A percentile compares a stretch with the other conserved stretches of the same genome.
Conservation (phyloP, 305 asterid genomes). For the Fraxinus dipetala region DNA sequence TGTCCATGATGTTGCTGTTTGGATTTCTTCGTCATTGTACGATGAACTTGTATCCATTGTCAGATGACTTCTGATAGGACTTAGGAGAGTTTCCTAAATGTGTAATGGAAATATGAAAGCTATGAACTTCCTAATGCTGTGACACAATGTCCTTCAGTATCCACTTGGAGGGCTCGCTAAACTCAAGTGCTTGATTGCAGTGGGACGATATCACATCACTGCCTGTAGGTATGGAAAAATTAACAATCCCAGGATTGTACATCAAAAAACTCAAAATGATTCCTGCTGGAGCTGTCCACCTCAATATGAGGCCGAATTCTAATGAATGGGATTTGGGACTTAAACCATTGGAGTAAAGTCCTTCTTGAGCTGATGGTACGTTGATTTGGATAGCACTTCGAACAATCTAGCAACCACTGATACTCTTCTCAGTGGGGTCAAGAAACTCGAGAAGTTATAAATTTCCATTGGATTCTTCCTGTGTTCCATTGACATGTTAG, state of each 20-base stretch:
- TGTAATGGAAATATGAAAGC: background rate
- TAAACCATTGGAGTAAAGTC: background rate
- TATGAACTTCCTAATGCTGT: background rate
- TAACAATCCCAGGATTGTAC: background rate
- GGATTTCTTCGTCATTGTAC: background rate
- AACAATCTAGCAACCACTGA: background rate
- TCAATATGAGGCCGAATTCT: background rate
- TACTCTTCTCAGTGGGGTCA: background rate
- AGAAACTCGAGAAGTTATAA: background rate
- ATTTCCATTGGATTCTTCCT: background rate
- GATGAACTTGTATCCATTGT: background rate
- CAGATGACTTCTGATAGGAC: background rate
- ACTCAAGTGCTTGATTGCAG: background rate
- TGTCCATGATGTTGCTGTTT: background rate
- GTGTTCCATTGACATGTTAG: background rate
- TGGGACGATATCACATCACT: background rate
- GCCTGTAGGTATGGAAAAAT: background rate
- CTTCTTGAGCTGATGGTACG: background rate
- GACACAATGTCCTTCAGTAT: background rate
- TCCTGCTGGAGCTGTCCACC: background rate
- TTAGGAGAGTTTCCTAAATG: background rate
- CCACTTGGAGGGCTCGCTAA: background rate
- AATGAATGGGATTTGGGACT: background rate
- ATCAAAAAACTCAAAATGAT: background rate
- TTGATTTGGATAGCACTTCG: background rate